Base-by-base conservation (phyloP, 116 monocot species). In the Thalassia testudinum region DNA sequence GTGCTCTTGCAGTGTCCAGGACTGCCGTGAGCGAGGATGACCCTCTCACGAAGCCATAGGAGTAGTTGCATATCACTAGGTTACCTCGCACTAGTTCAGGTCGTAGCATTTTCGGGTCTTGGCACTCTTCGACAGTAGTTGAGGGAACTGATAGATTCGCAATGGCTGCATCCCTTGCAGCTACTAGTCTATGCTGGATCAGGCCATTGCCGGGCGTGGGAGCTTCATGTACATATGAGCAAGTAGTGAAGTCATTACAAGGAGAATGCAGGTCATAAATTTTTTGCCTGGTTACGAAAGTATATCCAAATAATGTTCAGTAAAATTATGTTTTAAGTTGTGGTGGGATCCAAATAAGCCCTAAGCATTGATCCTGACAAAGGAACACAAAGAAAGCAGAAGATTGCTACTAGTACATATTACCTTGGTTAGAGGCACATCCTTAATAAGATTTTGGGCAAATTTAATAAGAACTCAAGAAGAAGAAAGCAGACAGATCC, bases 51-150 rank as follows among this genome's bases (percentile, higher is more conserved):
- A 92, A 92, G 12, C 86, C 86, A 14, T 28, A 22, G 0, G 82
- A 74, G 74, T 79, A 86, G 40, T 53, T 74, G 69, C 86, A 92
- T 50, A 92, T 62, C 13, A 92, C 79, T 11, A 92, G 67, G 30
- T 70, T 65, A 45, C 74, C 76, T 10, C 47, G 18, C 50, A 82
- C 79, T 19, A 42, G 23, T 0, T 16, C 34, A 0, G 71, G 51
- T 12, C 74, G 42, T 25, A 92, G 56, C 6, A 76, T 60, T 15
- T 67, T 74, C 38, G 76, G 44, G n/a, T 70, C 47, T 37, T 91
- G 91, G 67, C 91, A 91, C 57, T 91, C 86, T 20, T 85, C 76
- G 7, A 20, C 45, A 0, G 66, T 71, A 1, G 15, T 2, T 7
- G 22, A 21, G 0, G 58, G 2, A 7, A 14, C 11, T 0, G 19